Base-by-base conservation (phyloP, 768 basidiomycete genomes). In the Strobilomyces dryophilus region DNA sequence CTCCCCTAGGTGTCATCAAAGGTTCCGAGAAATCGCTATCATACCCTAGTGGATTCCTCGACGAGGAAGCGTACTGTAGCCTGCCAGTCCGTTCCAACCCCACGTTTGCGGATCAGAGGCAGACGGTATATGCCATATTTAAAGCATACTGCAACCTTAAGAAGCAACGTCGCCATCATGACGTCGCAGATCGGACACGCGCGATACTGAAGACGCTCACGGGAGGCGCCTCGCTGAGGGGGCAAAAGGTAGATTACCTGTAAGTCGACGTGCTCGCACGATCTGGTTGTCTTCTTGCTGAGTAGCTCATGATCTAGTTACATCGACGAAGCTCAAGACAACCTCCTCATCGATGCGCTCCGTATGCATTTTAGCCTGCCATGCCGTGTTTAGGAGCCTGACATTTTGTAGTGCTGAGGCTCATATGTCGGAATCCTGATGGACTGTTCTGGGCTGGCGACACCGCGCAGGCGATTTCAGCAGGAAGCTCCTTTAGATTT, bases 391-490 rank as follows among this genome's bases (percentile, higher is more conserved):
- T 26, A 8, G 1, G 20, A n/a, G 32, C 29, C 32, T 68, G 21
- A 69, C 17, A 1, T 49, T 7, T 36, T 24, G 20, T 52, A 89
- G 87, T 89, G 5, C 64, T 89, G 37, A 71, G 85, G 29, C 71
- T 72, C 0, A 62, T 89, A 17, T 88, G 84, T 55, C 66, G 66
- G 10, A 88, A 88, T 58, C 76, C 79, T 0, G 71, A 85, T 48
- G 87, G 87, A 0, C 66, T 88, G n/a, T 85, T 89, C 56, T 89
- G 85, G 84, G 87, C 86, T 1, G 88, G 89, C 0, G 88, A 90
- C 61, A 89, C 88, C 0, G 87, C 88, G 0, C 88, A 90, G 57
- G 85, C 87, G 0, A 89, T 90, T 37, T 82, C 85, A 0, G 77
- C 79, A 0, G 88, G 87, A 2, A 86, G 84, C 56, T 77, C 84